Conservation (phyloP, 306 rosid genomes). For the Citrullus colocynthis region DNA sequence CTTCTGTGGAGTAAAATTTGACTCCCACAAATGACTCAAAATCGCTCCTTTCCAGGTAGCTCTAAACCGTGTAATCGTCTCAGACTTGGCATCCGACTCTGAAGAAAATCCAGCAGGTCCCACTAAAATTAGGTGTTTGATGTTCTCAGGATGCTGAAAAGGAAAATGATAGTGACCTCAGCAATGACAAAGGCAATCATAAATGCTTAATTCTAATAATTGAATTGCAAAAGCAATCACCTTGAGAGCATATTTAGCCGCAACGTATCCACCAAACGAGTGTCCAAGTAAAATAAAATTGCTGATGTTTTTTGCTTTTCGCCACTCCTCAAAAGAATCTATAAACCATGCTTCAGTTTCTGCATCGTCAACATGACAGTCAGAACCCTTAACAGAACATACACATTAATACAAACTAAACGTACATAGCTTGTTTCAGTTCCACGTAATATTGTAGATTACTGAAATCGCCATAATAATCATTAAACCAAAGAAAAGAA, state of each 20-base stretch:
- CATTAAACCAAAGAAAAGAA: background rate
- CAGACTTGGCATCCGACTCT: constrained; percentile 38
- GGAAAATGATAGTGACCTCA: constrained; percentile 19
- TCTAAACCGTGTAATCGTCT: constrained; percentile 52
- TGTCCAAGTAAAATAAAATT: constrained; percentile 85
- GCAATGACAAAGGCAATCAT: constrained; percentile 4
- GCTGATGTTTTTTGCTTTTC: constrained; percentile 83
- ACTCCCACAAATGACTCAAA: constrained; percentile 82
- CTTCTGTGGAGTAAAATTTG: constrained; percentile 84
- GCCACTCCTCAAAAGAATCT: constrained; percentile 97
- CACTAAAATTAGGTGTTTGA: constrained; percentile 76
- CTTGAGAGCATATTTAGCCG: constrained; percentile 87
- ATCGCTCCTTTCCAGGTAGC: constrained; percentile 88
- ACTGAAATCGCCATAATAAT: background rate
- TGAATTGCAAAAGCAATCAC: constrained; percentile 26
- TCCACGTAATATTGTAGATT: background rate
- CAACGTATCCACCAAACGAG: constrained; percentile 97
- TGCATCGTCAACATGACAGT: constrained; percentile 25
- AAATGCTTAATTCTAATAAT: constrained; percentile 1
- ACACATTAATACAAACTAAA: background rate
- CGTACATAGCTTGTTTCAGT: background rate
- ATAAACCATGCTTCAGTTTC: constrained; percentile 96
- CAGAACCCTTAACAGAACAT: background rate
- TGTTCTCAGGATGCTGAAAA: constrained; percentile 83
- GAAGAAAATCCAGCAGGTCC: constrained; percentile 77